phyloP scores from a whole-genome alignment of 768 basidiomycete genomes.

The Kondoa malvinella region DNA sequence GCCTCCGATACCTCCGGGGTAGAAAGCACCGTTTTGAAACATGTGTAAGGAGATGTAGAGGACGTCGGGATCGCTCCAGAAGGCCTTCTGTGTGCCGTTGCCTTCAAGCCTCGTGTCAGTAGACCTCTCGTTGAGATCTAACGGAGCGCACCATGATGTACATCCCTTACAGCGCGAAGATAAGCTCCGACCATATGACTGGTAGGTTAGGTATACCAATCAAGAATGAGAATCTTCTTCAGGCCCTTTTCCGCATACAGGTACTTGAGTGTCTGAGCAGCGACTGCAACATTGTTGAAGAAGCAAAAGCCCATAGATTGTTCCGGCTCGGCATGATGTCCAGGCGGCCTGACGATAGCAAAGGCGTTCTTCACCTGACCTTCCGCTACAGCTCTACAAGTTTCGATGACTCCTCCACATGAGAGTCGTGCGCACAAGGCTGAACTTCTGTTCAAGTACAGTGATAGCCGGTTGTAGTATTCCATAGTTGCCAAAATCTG shows the following conservation, averaged over 20 bases:
- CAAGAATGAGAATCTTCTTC: conserved; percentile 74
- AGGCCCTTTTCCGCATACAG: conserved; percentile 39
- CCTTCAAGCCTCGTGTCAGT: conserved; percentile 44
- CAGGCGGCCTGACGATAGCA: conserved; percentile 84
- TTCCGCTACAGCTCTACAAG: conserved; percentile 65
- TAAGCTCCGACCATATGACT: conserved; percentile 6
- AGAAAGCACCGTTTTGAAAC: conserved; percentile 78
- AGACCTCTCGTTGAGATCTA: not conserved
- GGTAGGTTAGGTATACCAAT: conserved; percentile 59
- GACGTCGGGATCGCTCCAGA: conserved; percentile 78
- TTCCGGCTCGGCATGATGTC: conserved; percentile 95
- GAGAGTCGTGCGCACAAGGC: conserved; percentile 70
- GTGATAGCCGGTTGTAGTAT: conserved; percentile 78
- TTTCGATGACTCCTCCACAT: conserved; percentile 88
- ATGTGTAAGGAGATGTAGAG: conserved; percentile 90
- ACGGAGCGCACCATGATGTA: conserved; percentile 57
- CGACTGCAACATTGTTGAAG: conserved; percentile 95
- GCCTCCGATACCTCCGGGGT: conserved; percentile 83
- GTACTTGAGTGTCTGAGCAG: conserved; percentile 61
- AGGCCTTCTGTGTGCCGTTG: conserved; percentile 91
- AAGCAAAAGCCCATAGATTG: conserved; percentile 99
- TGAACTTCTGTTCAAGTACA: conserved; percentile 76
- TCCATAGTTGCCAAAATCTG: conserved; percentile 36
- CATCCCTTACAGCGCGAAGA: conserved; percentile 47
- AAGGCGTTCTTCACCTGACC: conserved; percentile 67